Conservation (phyloP, 2,329 filamentous ascomycete species). For the Hypoxylon sp. region DNA sequence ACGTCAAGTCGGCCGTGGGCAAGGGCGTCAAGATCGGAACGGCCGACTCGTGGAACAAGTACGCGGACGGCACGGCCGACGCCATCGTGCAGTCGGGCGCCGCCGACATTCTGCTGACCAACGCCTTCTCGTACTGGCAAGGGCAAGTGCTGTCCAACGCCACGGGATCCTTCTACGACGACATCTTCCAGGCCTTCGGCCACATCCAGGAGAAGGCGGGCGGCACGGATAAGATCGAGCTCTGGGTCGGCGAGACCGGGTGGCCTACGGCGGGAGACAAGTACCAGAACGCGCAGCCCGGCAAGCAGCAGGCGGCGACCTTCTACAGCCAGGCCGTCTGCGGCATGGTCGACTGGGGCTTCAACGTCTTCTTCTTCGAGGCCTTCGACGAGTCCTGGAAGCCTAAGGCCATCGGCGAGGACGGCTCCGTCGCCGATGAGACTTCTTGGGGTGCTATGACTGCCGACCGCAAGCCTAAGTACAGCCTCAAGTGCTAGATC, state of each 20-base stretch:
- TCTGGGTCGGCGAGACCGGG: conserved; percentile 78
- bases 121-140: conserved; percentile 83
- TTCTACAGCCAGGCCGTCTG: conserved; percentile 77
- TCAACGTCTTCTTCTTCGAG: conserved; percentile 81
- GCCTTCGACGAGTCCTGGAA: conserved; percentile 82
- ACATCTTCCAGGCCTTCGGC: conserved; percentile 74
- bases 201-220: conserved; percentile 73
- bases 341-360: conserved; percentile 74
- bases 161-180: conserved; percentile 75
- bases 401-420: conserved; percentile 73
- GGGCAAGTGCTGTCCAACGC: conserved; percentile 69
- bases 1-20: conserved; percentile 70
- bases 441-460: conserved; percentile 79
- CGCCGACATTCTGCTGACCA: conserved; percentile 74
- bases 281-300: conserved; percentile 73
- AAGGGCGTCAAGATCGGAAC: conserved; percentile 72
- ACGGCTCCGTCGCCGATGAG: conserved; percentile 74
- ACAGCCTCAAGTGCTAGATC: conserved; percentile 51
- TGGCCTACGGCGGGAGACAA: conserved; percentile 76
- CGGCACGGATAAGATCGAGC: conserved; percentile 67
- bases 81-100: conserved; percentile 67
- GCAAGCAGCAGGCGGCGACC: conserved; percentile 69
- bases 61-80: conserved; percentile 76
- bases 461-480: conserved; percentile 71
- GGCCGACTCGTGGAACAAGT: conserved; percentile 82